phyloP scores from a whole-genome alignment of 176 grass and related monocot species.

The Lolium perenne region DNA sequence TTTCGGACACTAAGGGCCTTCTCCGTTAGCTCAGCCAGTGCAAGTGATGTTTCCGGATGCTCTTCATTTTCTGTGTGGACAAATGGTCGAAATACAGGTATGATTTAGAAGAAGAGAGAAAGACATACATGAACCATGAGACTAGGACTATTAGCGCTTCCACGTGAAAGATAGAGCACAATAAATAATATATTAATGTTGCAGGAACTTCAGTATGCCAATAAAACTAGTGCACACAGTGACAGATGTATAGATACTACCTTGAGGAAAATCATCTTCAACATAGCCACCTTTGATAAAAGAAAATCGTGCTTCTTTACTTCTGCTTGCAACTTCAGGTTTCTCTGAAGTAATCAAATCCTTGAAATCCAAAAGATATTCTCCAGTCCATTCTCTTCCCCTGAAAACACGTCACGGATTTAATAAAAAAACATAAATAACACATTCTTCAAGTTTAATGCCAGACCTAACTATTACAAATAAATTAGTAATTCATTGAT shows the following conservation, averaged over 20 bases:
- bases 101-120: background rate
- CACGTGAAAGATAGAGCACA: background rate
- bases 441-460: background rate
- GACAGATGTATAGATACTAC: constrained; percentile 33
- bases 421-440: constrained; percentile 11
- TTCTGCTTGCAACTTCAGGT: constrained; percentile 41
- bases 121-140: background rate
- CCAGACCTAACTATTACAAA: background rate
- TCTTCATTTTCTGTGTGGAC: constrained; percentile 53
- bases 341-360: constrained; percentile 58
- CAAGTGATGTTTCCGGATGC: constrained; percentile 51
- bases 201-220: background rate
- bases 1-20: constrained; percentile 62
- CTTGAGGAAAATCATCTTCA: constrained; percentile 64
- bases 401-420: constrained; percentile 42
- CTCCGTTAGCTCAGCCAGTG: constrained; percentile 63
- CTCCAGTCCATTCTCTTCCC: constrained; percentile 89
- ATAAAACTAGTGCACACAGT: background rate
- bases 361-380: constrained; percentile 93
- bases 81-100: constrained; percentile 22
- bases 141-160: constrained; percentile 1
- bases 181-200: background rate
- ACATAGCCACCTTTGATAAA: constrained; percentile 89
- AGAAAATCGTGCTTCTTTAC: constrained; percentile 90
- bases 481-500: background rate